A percentile compares a stretch with the other conserved stretches of the same genome.
Conservation (phyloP, 176 grass and related monocot species). For the Areca catechu region DNA sequence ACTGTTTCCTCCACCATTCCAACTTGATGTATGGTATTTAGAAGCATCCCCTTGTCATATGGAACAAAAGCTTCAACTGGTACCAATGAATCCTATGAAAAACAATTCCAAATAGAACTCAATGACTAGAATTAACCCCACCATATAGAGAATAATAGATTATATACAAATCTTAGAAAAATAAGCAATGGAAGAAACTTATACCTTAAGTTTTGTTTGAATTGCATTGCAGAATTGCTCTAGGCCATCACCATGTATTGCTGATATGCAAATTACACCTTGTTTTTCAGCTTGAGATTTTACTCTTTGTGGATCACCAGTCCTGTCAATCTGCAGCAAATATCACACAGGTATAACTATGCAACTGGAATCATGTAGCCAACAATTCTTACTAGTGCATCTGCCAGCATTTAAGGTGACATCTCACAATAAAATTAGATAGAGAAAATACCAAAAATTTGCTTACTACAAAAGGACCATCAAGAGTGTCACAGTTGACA, state of each 20-base stretch:
- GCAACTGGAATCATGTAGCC: too few relatives aligned
- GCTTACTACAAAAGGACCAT: too few relatives aligned
- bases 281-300: conserved; percentile 59
- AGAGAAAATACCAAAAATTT: too few relatives aligned
- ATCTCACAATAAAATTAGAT: too few relatives aligned
- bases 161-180: conserved; percentile 4
- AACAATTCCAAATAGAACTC: conserved; percentile 4
- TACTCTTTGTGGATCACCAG: conserved; percentile 43
- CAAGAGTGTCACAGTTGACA: too few relatives aligned
- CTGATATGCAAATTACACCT: conserved; percentile 81
- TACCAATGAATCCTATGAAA: conserved; percentile 60
- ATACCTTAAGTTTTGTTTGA: conserved; percentile 75
- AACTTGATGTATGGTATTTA: conserved; percentile 87
- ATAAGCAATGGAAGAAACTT: background rate
- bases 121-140: background rate
- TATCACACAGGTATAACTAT: too few relatives aligned
- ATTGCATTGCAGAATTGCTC: conserved; percentile 69
- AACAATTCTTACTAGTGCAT: too few relatives aligned
- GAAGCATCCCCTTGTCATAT: conserved; percentile 78
- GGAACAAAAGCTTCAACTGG: conserved; percentile 91
- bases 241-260: conserved; percentile 68
- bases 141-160: conserved; percentile 1
- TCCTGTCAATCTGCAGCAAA: conserved; percentile 64
- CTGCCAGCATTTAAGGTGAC: too few relatives aligned
- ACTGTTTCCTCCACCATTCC: conserved; percentile 86